These are phyloP conservation scores for Alternaria arbusti DNA, from an alignment of 2,329 filamentous ascomycete genomes.

Conservation along the genomic window DNA sequence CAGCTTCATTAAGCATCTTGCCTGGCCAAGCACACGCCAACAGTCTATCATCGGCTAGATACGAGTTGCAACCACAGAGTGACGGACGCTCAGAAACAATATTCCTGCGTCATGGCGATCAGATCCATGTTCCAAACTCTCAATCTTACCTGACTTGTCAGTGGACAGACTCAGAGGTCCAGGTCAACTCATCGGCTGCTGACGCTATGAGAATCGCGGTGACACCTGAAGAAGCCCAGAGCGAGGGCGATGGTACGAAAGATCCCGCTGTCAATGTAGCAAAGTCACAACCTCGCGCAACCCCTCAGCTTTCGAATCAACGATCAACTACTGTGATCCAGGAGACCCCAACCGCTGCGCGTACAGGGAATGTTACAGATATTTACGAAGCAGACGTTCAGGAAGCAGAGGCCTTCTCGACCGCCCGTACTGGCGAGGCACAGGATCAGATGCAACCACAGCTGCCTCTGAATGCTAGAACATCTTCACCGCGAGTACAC, in stretches of 20 bases:
- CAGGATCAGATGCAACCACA: neutral
- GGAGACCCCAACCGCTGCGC: slow-evolving; percentile 39
- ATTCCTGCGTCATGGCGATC: slow-evolving; percentile 37
- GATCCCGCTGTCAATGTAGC: slow-evolving; percentile 24
- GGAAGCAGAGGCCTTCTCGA: slow-evolving; percentile 18
- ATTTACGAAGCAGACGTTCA: neutral
- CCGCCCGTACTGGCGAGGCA: slow-evolving; percentile 23
- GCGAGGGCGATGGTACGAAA: slow-evolving; percentile 32
- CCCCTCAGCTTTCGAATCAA: slow-evolving; percentile 31
- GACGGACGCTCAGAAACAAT: slow-evolving; percentile 29
- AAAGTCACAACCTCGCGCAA: slow-evolving; percentile 22
- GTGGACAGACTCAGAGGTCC: slow-evolving; percentile 31
- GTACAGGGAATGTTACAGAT: slow-evolving; percentile 10
- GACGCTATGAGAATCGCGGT: slow-evolving; percentile 6
- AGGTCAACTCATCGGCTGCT: slow-evolving; percentile 41
- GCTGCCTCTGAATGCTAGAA: neutral
- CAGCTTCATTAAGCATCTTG: slow-evolving; percentile 21
- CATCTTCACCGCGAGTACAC: slow-evolving; percentile 11
- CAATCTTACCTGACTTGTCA: slow-evolving; percentile 18
- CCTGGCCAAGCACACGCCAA: slow-evolving; percentile 10
- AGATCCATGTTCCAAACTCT: slow-evolving; percentile 20
- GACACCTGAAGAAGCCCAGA: slow-evolving; percentile 21
- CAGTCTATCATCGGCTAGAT: slow-evolving; percentile 5
- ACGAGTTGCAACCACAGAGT: slow-evolving; percentile 26
- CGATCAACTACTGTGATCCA: slow-evolving; percentile 36